Percentiles rank a stretch among this genome's conserved stretches.
Conservation (phyloP, 2,329 filamentous ascomycete species). For the Sporothrix brasiliensis region DNA sequence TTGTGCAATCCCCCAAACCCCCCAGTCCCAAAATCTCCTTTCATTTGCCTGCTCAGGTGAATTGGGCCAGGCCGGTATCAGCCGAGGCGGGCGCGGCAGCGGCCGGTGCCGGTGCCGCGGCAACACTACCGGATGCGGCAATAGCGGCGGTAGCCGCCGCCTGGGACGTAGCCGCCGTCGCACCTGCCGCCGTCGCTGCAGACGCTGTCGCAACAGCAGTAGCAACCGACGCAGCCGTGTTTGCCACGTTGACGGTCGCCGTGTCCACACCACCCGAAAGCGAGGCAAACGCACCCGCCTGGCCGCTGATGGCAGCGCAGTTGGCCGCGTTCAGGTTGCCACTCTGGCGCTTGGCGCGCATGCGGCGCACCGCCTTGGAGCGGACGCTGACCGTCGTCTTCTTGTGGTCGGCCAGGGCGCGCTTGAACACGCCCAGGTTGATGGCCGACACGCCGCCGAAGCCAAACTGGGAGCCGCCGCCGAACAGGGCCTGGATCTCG, state of each 20-base stretch:
- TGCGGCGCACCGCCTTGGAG: conserved; percentile 37
- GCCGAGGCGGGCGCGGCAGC: conserved; percentile 14
- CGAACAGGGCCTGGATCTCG: conserved; percentile 41
- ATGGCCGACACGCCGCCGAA: conserved; percentile 32
- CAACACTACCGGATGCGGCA: conserved; percentile 25
- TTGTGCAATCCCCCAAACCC: conserved; percentile 8
- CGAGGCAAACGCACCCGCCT: background rate
- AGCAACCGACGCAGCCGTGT: conserved; percentile 3
- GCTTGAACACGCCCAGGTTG: conserved; percentile 41
- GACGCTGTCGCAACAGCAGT: conserved; percentile 28
- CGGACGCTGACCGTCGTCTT: conserved; percentile 38
- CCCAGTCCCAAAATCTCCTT: background rate
- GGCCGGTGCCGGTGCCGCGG: conserved; percentile 31
- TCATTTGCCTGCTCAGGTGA: conserved; percentile 35
- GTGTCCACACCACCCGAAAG: conserved; percentile 24
- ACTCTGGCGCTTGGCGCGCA: conserved; percentile 38
- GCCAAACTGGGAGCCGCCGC: conserved; percentile 36
- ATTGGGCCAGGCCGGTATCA: conserved; percentile 36
- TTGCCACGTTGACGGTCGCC: conserved; percentile 29
- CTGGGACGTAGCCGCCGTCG: conserved; percentile 25
- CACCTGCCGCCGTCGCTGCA: background rate
- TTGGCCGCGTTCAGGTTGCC: conserved; percentile 7
- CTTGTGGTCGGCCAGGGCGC: conserved; percentile 38
- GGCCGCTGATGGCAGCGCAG: conserved; percentile 19
- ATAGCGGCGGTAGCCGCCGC: background rate